Evolutionary conservation across 306 rosid genomes (phyloP).

Genomic region (Acacia melanoxylon): DNA sequence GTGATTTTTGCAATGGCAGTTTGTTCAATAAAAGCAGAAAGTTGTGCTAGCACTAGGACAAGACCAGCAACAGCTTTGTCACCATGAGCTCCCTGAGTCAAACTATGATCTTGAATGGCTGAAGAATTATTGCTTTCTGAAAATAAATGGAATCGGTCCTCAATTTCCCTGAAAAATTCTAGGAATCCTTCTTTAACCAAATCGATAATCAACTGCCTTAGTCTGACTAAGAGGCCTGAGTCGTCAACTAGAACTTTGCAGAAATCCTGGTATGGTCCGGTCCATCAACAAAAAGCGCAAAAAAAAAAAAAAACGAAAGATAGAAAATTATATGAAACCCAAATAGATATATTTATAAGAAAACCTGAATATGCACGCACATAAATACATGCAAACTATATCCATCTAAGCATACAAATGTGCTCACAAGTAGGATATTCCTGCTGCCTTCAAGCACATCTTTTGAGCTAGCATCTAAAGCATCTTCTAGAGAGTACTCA

Average conservation of each 20-base stretch:
- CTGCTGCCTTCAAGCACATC: slow-evolving; percentile 81
- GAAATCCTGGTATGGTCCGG: slow-evolving; percentile 59
- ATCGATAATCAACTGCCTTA: slow-evolving; percentile 62
- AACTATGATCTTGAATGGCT: slow-evolving; percentile 53
- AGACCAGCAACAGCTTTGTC: slow-evolving; percentile 78
- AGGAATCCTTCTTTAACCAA: slow-evolving; percentile 98
- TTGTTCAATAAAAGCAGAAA: slow-evolving; percentile 85
- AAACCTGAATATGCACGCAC: not conserved
- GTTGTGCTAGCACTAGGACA: slow-evolving; percentile 83
- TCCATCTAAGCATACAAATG: slow-evolving; percentile 31
- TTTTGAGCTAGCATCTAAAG: slow-evolving; percentile 73
- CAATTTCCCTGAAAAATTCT: slow-evolving; percentile 74
- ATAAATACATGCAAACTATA: slow-evolving; percentile 13
- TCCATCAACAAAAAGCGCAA: not conserved
- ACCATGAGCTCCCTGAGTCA: slow-evolving; percentile 61
- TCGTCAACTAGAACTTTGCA: slow-evolving; percentile 68
- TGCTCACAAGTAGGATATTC: slow-evolving; percentile 69
- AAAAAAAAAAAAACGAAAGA: not conserved
- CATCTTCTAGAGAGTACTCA: slow-evolving; percentile 59
- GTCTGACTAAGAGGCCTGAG: slow-evolving; percentile 57
- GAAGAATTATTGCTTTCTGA: slow-evolving; percentile 65
- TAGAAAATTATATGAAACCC: slow-evolving; percentile 25
- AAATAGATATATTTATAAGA: slow-evolving; percentile 29
- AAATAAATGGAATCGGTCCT: slow-evolving; percentile 61
- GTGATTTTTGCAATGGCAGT: slow-evolving; percentile 87